Conservation (phyloP, 495 filamentous ascomycete genomes). For the Bombardia bombarda region DNA sequence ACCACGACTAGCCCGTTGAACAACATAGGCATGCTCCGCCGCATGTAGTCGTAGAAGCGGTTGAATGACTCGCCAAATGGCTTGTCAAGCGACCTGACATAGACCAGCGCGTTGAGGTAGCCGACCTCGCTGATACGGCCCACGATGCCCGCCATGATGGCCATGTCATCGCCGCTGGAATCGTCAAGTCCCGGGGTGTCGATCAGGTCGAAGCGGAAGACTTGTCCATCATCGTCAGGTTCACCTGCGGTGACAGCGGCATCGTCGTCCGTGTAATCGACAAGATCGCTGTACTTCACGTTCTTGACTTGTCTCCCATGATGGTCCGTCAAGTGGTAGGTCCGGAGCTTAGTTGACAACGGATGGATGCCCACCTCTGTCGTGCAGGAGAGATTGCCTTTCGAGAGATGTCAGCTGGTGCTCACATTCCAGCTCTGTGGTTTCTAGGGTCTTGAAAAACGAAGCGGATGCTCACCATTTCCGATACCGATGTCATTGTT, state of each 20-base stretch:
- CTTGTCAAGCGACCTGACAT: not conserved
- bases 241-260: not conserved
- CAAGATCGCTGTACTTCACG: not conserved
- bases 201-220: not conserved
- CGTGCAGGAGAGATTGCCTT: not conserved
- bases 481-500: not conserved
- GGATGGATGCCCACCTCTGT: not conserved
- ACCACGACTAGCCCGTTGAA: not conserved
- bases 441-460: too few species aligned
- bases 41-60: not conserved
- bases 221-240: not conserved
- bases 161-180: not conserved
- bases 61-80: not conserved
- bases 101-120: not conserved
- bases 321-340: not conserved
- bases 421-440: not conserved
- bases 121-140: not conserved
- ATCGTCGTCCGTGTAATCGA: not conserved
- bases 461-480: not conserved
- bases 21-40: not conserved
- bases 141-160: not conserved
- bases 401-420: not conserved
- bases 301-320: not conserved
- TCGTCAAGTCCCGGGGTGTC: not conserved
- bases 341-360: not conserved